These are phyloP conservation scores for Chernovozyma sophiae-reginae DNA, from an alignment of 1,139 yeast species.

Conservation along the genomic window DNA sequence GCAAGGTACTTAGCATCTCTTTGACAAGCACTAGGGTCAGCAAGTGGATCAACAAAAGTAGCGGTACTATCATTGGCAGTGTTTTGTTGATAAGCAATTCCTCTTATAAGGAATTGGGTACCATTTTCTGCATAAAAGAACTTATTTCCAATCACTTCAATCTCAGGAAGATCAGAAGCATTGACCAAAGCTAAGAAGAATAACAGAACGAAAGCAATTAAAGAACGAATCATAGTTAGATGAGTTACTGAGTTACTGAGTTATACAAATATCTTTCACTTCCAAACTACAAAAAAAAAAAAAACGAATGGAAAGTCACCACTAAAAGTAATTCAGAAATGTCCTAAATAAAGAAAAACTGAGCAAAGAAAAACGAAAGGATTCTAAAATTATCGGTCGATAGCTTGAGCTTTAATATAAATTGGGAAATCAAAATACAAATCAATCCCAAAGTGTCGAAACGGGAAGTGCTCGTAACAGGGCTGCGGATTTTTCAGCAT, in stretches of 20 bases:
- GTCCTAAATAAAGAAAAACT: no score
- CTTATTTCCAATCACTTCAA: conserved; percentile 67
- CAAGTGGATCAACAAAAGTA: conserved; percentile 70
- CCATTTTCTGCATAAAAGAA: conserved; percentile 76
- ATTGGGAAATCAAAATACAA: no score
- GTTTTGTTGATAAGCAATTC: conserved; percentile 68
- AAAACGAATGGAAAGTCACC: not conserved
- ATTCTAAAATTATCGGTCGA: no score
- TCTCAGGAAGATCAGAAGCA: conserved; percentile 44
- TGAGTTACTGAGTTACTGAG: no score
- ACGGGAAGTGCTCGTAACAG: no score
- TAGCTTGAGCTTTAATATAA: no score
- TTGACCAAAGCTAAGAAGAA: conserved; percentile 10
- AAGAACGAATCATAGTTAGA: conserved; percentile 6
- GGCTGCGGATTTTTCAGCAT: no score
- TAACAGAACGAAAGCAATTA: conserved; percentile 3
- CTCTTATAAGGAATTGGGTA: conserved; percentile 72
- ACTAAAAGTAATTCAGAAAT: no score
- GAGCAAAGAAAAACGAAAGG: no score
- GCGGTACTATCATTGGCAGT: conserved; percentile 45
- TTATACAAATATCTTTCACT: not conserved
- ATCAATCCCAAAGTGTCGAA: no score
- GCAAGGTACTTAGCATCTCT: conserved; percentile 80
- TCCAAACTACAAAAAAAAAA: conserved; percentile 1
- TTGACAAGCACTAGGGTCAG: conserved; percentile 64